Conservation (phyloP, 2,329 filamentous ascomycete species). For the Stachybotrys chlorohalonatus region DNA sequence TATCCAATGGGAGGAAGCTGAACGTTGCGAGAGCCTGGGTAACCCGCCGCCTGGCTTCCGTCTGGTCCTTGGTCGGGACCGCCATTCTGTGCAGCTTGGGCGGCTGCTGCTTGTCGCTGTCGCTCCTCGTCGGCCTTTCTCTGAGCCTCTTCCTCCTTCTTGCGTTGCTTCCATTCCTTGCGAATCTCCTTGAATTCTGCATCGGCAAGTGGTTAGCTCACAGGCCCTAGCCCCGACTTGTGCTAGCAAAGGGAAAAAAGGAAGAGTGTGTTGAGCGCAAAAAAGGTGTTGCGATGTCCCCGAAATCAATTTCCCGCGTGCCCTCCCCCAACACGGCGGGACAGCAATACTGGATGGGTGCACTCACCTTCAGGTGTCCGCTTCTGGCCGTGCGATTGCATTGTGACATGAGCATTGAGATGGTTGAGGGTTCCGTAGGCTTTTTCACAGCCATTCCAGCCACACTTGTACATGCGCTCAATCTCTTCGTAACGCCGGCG, state of each 20-base stretch:
- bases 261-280: neutral
- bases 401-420: conserved; percentile 94
- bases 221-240: neutral
- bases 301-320: too few species aligned
- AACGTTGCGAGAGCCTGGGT: conserved; percentile 47
- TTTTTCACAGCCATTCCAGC: conserved; percentile 97
- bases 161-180: conserved; percentile 98
- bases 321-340: neutral
- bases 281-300: too few species aligned
- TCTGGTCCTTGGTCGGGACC: conserved; percentile 33
- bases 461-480: conserved; percentile 99
- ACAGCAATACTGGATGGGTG: neutral
- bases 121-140: conserved; percentile 90
- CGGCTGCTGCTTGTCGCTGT: conserved; percentile 44
- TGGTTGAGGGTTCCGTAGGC: conserved; percentile 97
- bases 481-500: conserved; percentile 94
- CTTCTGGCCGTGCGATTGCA: conserved; percentile 94
- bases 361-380: conserved; percentile 89
- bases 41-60: conserved; percentile 38
- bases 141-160: conserved; percentile 93
- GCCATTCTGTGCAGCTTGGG: conserved; percentile 40
- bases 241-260: neutral
- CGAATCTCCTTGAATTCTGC: conserved; percentile 98
- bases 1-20: conserved; percentile 73
- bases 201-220: conserved; percentile 14